Conservation (phyloP, 2,329 filamentous ascomycete species). For the Onygenales sp. region DNA sequence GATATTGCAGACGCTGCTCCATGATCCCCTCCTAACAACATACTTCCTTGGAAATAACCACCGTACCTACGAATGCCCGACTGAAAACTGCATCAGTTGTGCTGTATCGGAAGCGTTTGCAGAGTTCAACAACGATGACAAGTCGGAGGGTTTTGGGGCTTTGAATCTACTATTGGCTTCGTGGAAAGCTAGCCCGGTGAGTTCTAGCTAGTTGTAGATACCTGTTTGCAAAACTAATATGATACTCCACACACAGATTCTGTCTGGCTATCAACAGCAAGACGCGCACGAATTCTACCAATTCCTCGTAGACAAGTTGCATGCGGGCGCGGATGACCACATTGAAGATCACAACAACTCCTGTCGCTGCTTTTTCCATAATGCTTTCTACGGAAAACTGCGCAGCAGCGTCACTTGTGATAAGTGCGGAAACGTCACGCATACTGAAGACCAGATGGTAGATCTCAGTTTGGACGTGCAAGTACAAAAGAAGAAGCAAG, state of each 20-base stretch:
- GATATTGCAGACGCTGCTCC: constrained; percentile 83
- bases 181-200: constrained; percentile 62
- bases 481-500: constrained; percentile 54
- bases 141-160: constrained; percentile 81
- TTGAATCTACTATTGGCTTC: constrained; percentile 81
- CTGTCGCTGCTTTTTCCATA: constrained; percentile 87
- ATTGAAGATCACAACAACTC: constrained; percentile 44
- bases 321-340: constrained; percentile 65
- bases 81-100: constrained; percentile 49
- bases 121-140: constrained; percentile 50
- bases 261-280: constrained; percentile 88
- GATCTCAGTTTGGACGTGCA: constrained; percentile 86
- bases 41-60: constrained; percentile 92
- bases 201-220: neutral
- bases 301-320: constrained; percentile 84
- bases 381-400: constrained; percentile 87
- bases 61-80: constrained; percentile 61
- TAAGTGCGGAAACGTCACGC: constrained; percentile 72
- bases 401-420: constrained; percentile 86
- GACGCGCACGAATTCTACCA: constrained; percentile 97
- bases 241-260: constrained; percentile 38
- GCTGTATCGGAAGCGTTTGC: constrained; percentile 54
- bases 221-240: neutral
- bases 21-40: constrained; percentile 84
- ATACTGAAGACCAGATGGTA: constrained; percentile 78